Evolutionary conservation across 768 basidiomycete species (phyloP).

Genomic region (Amanita phalloides): DNA sequence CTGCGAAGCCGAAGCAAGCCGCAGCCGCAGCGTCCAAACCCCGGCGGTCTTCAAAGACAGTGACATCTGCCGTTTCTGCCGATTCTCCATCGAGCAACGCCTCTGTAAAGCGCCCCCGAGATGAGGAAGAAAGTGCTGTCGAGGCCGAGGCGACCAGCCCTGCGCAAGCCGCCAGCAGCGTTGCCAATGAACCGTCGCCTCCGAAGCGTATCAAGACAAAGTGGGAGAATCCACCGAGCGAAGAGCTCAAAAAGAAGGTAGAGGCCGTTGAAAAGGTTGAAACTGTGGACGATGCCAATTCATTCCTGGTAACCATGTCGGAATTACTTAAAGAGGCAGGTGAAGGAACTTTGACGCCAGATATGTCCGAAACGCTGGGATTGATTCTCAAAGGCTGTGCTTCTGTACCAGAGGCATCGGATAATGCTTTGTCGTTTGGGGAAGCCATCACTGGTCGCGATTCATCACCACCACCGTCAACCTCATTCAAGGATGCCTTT

Average conservation of each 20-base stretch:
- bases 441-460: not conserved
- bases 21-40: conserved; percentile 13
- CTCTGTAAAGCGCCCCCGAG: conserved; percentile 37
- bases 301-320: conserved; percentile 54
- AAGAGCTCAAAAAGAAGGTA: conserved; percentile 32
- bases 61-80: conserved; percentile 14
- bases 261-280: conserved; percentile 40
- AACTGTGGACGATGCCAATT: conserved; percentile 54
- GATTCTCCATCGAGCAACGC: conserved; percentile 12
- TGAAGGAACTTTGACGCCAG: conserved; percentile 27
- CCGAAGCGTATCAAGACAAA: conserved; percentile 67
- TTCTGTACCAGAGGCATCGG: conserved; percentile 26
- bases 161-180: conserved; percentile 15
- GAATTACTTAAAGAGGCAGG: conserved; percentile 48
- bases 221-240: conserved; percentile 52
- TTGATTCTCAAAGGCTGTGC: conserved; percentile 51
- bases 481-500: conserved; percentile 3
- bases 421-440: conserved; percentile 11
- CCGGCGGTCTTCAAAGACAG: conserved; percentile 22
- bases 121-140: conserved; percentile 35
- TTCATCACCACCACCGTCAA: conserved; percentile 2
- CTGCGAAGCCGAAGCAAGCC: conserved; percentile 33
- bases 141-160: conserved; percentile 19
- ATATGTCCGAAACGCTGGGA: conserved; percentile 52
- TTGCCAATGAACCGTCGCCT: conserved; percentile 45